Percentiles rank a stretch among this genome's conserved stretches.
Conservation (phyloP, 805 yeast species). For the Brettanomyces nanus region DNA sequence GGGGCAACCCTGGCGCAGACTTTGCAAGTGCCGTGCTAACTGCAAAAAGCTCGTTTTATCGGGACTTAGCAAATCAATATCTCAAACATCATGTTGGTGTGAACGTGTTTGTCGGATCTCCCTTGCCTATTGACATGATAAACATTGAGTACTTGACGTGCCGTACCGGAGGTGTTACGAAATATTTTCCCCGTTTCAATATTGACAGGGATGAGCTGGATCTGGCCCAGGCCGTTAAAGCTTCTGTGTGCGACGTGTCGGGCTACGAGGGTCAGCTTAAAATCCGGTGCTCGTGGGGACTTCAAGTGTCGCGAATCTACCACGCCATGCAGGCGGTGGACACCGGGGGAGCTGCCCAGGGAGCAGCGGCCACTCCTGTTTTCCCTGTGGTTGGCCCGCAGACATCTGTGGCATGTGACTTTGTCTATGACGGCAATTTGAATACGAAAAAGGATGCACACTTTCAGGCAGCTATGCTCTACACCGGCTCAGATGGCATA, state of each 20-base stretch:
- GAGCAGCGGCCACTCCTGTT: slow-evolving; percentile 6
- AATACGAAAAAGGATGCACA: slow-evolving; percentile 69
- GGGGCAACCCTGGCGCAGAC: slow-evolving; percentile 25
- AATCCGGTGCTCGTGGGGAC: slow-evolving; percentile 79
- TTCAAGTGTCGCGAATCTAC: slow-evolving; percentile 71
- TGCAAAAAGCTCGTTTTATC: slow-evolving; percentile 56
- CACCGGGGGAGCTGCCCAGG: slow-evolving; percentile 21
- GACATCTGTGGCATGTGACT: slow-evolving; percentile 60
- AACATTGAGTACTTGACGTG: slow-evolving; percentile 58
- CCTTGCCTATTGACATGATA: slow-evolving; percentile 57
- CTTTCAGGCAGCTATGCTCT: slow-evolving; percentile 84
- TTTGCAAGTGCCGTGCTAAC: slow-evolving; percentile 41
- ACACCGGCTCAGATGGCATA: slow-evolving; percentile 68
- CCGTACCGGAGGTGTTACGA: slow-evolving; percentile 64
- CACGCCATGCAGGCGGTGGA: slow-evolving; percentile 42
- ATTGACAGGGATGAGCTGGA: slow-evolving; percentile 59
- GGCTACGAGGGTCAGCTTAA: slow-evolving; percentile 83
- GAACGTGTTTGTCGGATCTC: slow-evolving; percentile 65
- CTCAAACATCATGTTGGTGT: slow-evolving; percentile 55
- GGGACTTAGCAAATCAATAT: slow-evolving; percentile 44
- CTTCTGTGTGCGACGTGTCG: slow-evolving; percentile 37
- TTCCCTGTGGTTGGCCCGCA: slow-evolving; percentile 30
- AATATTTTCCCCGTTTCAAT: slow-evolving; percentile 59
- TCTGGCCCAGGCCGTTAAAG: slow-evolving; percentile 52
- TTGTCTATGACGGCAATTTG: slow-evolving; percentile 69